phyloP scores from a whole-genome alignment of 75 land plant genomes.

The Selaginella tamariscina region DNA sequence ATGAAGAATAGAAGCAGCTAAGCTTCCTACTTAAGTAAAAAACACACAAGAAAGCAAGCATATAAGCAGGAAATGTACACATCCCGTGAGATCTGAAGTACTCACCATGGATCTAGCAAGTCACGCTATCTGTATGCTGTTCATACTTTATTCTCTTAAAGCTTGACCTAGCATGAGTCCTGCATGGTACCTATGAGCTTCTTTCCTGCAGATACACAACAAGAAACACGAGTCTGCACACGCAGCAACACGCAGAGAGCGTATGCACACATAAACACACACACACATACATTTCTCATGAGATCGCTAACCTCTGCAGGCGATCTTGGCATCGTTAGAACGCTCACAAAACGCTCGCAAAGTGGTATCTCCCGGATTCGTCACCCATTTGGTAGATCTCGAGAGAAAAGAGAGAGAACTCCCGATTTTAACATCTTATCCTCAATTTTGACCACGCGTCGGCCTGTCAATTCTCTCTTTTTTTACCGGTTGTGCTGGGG shows the following conservation, averaged over 20 bases:
- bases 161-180: not conserved
- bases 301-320: not conserved
- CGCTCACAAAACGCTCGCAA: too few relatives aligned
- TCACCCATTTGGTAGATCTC: not conserved
- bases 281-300: not conserved
- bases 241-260: too few relatives aligned
- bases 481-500: not conserved
- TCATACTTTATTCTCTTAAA: not conserved
- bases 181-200: not conserved
- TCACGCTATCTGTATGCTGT: not conserved
- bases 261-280: not conserved
- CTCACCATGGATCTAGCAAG: not conserved
- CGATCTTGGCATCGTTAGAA: too few relatives aligned
- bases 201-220: not conserved
- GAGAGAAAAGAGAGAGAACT: too few relatives aligned
- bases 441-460: too few relatives aligned
- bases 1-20: not conserved
- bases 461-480: not conserved
- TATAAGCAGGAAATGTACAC: too few relatives aligned
- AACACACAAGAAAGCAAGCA: not conserved
- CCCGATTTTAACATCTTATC: too few relatives aligned
- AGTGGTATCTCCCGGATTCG: constrained; percentile 1
- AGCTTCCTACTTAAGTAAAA: too few relatives aligned
- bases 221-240: too few relatives aligned
- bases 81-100: too few relatives aligned